Evolutionary conservation across 202 grass and related monocot species (phyloP).

Genomic region (Carex sylvatica): DNA sequence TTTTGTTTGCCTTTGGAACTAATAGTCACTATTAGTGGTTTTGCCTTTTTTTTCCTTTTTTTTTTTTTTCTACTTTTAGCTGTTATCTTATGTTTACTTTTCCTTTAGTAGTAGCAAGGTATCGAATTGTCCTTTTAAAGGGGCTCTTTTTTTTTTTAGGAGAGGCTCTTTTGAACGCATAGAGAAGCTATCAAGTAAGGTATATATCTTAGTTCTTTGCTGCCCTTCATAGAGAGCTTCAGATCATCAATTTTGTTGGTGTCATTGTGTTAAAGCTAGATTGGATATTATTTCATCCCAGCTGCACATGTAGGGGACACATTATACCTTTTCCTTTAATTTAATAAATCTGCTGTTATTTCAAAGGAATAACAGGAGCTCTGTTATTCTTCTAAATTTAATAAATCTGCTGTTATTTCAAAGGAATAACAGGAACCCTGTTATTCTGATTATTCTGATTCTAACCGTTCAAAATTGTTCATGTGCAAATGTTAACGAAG

Average conservation of each 20-base stretch:
- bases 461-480: too few relatives aligned
- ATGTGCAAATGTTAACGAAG: too few relatives aligned
- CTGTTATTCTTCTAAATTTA: too few relatives aligned
- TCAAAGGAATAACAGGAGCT: too few relatives aligned
- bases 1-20: conserved; percentile 3
- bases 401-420: too few relatives aligned
- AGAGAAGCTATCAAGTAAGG: conserved; percentile 14
- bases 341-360: too few relatives aligned
- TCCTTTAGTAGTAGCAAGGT: not conserved
- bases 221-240: not conserved
- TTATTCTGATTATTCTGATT: too few relatives aligned
- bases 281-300: too few relatives aligned
- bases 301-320: too few relatives aligned
- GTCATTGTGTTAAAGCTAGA: not conserved
- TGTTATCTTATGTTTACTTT: not conserved
- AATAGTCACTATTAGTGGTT: not conserved
- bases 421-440: too few relatives aligned
- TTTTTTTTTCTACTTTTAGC: not conserved
- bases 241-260: not conserved
- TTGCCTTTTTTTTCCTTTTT: not conserved
- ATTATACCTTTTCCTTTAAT: too few relatives aligned
- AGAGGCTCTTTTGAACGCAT: not conserved
- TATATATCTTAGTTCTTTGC: not conserved
- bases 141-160: too few relatives aligned
- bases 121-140: conserved; percentile 9